A percentile compares a stretch with the other conserved stretches of the same genome.
These are phyloP conservation scores for Aspergillus carbonarius DNA, from an alignment of 2,329 filamentous ascomycete genomes.

Conservation along the genomic window DNA sequence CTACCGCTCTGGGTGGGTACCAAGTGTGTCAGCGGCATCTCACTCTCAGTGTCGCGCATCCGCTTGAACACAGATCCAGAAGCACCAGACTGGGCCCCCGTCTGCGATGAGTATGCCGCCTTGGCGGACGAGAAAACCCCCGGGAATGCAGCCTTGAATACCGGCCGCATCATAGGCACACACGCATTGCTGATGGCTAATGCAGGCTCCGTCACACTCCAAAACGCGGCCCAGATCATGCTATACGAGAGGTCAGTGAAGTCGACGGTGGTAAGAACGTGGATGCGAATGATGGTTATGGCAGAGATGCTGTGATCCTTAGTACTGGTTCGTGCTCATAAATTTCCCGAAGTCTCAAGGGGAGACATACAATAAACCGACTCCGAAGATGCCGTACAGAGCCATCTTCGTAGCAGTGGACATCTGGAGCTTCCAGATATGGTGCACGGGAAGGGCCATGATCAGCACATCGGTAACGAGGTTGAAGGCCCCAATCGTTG, in stretches of 20 bases:
- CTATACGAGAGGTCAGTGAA: constrained; percentile 24
- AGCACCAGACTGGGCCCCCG: background rate
- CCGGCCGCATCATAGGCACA: constrained; percentile 25
- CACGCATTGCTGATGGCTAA: constrained; percentile 25
- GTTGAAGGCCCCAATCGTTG: constrained; percentile 25
- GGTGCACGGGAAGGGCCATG: constrained; percentile 23
- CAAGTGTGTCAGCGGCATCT: background rate
- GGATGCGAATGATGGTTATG: constrained; percentile 26
- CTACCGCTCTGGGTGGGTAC: background rate
- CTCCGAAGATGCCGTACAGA: constrained; percentile 23
- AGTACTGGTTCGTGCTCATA: background rate
- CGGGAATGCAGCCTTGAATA: constrained; percentile 19
- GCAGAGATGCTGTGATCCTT: constrained; percentile 20
- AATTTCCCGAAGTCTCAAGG: background rate
- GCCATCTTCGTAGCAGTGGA: constrained; percentile 22
- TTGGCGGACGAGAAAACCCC: constrained; percentile 4
- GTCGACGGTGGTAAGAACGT: constrained; percentile 21
- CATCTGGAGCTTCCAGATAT: constrained; percentile 29
- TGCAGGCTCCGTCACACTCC: constrained; percentile 27
- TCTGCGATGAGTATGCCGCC: background rate
- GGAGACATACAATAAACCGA: constrained; percentile 25
- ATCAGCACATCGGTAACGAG: constrained; percentile 26
- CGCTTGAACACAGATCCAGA: background rate
- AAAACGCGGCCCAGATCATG: constrained; percentile 25
- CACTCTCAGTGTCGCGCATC: constrained; percentile 1